These are phyloP conservation scores for Plasmodium vivax DNA, from an alignment of 169 alveolate species.

Conservation along the genomic window DNA sequence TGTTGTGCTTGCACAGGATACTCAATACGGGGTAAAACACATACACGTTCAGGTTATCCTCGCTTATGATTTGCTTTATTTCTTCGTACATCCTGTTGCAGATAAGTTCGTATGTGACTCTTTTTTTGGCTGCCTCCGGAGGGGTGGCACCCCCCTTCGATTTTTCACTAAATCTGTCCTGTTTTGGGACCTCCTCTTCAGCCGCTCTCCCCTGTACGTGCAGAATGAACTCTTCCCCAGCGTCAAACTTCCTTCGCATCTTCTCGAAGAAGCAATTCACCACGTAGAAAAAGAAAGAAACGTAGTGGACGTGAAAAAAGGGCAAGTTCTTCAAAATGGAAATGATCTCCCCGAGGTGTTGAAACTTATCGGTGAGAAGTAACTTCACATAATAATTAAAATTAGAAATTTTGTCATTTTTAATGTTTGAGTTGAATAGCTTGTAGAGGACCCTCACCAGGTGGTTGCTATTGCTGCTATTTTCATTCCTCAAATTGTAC, in stretches of 20 bases:
- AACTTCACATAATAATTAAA: constrained; percentile 56
- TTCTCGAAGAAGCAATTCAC: constrained; percentile 60
- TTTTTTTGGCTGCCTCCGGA: neutral
- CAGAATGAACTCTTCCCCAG: constrained; percentile 26
- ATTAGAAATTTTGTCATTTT: constrained; percentile 40
- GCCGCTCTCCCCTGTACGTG: neutral
- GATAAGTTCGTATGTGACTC: constrained; percentile 2
- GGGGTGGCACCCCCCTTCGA: neutral
- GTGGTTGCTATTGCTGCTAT: constrained; percentile 35
- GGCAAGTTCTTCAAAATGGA: constrained; percentile 45
- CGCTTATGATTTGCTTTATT: neutral
- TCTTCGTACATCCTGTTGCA: constrained; percentile 58
- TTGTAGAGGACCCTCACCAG: constrained; percentile 63
- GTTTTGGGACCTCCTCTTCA: neutral
- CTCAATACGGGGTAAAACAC: constrained; percentile 66
- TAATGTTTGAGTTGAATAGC: constrained; percentile 39
- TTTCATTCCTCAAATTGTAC: constrained; percentile 16
- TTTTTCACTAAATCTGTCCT: neutral
- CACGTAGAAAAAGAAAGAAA: constrained; percentile 53
- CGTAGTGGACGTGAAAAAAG: constrained; percentile 52
- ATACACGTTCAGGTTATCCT: constrained; percentile 50
- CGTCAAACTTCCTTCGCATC: constrained; percentile 15
- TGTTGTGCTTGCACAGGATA: constrained; percentile 66
- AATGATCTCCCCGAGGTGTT: constrained; percentile 48
- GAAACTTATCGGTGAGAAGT: constrained; percentile 49